phyloP scores from a whole-genome alignment of 495 filamentous ascomycete genomes.

The Pyrenula aspistea region DNA sequence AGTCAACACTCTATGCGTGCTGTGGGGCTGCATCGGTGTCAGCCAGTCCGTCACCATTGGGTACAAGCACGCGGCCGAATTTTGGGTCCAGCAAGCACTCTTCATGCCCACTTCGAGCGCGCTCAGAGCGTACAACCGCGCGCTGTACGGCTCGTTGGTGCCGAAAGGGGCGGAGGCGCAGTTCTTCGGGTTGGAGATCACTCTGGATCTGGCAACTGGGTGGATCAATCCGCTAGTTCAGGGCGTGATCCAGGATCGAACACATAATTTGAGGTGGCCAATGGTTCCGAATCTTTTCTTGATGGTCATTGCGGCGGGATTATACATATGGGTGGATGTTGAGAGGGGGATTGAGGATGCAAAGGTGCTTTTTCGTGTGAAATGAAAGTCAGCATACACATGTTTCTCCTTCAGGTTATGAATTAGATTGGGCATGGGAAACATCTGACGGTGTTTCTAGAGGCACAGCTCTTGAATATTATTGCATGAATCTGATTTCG shows the following conservation, averaged over 20 bases:
- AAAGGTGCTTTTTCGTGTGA: conserved; percentile 5
- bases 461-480: too few relatives aligned
- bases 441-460: too few relatives aligned
- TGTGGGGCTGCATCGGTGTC: conserved; percentile 13
- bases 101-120: conserved; percentile 10
- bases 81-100: conserved; percentile 12
- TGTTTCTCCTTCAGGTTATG: neutral
- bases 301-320: conserved; percentile 5
- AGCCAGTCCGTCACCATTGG: conserved; percentile 10
- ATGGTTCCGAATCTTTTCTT: conserved; percentile 14
- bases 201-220: conserved; percentile 12
- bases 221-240: conserved; percentile 15
- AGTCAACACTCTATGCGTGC: conserved; percentile 8
- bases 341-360: conserved; percentile 14
- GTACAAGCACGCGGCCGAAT: conserved; percentile 12
- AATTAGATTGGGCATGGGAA: too few relatives aligned
- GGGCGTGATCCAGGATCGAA: conserved; percentile 12
- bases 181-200: conserved; percentile 13
- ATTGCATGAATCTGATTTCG: too few relatives aligned
- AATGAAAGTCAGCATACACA: neutral
- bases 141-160: conserved; percentile 11
- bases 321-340: conserved; percentile 12
- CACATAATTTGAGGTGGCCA: conserved; percentile 12
- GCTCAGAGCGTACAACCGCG: conserved; percentile 11
- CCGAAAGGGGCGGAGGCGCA: conserved; percentile 12